phyloP scores from a whole-genome alignment of 2,329 filamentous ascomycete genomes.

The Venturiaceae sp. region DNA sequence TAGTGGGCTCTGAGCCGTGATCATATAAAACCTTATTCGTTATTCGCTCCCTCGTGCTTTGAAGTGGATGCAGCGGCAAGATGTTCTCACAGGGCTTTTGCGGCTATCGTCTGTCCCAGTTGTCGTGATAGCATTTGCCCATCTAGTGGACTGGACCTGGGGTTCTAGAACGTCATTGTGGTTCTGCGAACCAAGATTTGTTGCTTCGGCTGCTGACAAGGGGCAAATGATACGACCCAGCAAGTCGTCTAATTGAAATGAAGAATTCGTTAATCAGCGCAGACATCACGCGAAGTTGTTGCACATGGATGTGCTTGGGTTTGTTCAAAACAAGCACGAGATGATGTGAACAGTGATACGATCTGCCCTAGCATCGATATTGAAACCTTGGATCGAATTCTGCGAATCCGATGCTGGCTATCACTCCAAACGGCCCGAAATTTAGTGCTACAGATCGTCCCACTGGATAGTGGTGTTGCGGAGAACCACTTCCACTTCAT shows the following conservation, averaged over 20 bases:
- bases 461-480: too few relatives aligned
- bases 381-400: background rate
- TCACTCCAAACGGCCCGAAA: background rate
- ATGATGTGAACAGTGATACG: background rate
- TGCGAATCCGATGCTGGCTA: background rate
- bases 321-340: background rate
- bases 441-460: background rate
- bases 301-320: background rate
- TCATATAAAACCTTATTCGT: background rate
- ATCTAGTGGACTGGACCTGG: background rate
- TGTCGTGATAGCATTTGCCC: background rate
- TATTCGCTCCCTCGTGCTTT: background rate
- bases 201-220: background rate
- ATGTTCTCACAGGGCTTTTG: background rate
- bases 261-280: too few relatives aligned
- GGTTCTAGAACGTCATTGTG: background rate
- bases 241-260: background rate
- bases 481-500: background rate
- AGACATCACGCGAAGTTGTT: too few relatives aligned
- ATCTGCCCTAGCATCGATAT: background rate
- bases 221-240: background rate
- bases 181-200: background rate
- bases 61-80: background rate
- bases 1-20: background rate
- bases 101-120: background rate